Evolutionary conservation across 148 eudicot species (phyloP).

Genomic region (Polygonum maritimum): DNA sequence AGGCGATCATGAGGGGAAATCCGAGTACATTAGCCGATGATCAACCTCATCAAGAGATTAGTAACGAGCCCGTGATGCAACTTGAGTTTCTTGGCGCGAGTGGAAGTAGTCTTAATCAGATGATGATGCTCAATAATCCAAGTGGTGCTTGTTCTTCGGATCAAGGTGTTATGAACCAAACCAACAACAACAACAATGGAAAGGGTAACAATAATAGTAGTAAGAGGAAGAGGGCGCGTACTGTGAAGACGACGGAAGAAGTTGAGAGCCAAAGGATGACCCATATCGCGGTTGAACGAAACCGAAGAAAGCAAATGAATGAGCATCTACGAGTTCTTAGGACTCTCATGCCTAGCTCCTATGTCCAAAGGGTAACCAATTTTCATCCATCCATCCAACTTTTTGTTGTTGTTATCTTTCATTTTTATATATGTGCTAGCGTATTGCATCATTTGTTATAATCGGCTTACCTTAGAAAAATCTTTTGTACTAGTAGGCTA

Average conservation of each 20-base stretch:
- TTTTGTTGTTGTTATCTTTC: background rate
- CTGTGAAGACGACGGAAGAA: conserved; percentile 71
- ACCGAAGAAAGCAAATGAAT: conserved; percentile 95
- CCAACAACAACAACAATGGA: background rate
- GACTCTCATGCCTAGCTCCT: conserved; percentile 97
- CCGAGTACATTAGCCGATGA: background rate
- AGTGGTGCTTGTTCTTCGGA: background rate
- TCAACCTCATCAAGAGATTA: background rate
- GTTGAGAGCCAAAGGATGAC: conserved; percentile 96
- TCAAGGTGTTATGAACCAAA: background rate
- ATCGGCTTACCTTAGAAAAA: too few relatives aligned
- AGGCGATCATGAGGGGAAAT: background rate
- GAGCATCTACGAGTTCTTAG: conserved; percentile 90
- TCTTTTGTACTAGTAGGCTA: background rate
- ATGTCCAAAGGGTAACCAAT: conserved; percentile 78
- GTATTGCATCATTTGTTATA: background rate
- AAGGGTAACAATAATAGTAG: conserved; percentile 20
- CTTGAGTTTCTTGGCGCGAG: conserved; percentile 4
- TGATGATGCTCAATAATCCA: background rate
- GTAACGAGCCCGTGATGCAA: background rate
- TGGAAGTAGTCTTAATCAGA: background rate
- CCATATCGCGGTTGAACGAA: conserved; percentile 89
- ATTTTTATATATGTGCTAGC: background rate
- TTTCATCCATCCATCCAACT: background rate
- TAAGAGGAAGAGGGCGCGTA: conserved; percentile 85